These are phyloP conservation scores for Lagenidium giganteum DNA, from an alignment of 352 stramenopile species.

Conservation along the genomic window DNA sequence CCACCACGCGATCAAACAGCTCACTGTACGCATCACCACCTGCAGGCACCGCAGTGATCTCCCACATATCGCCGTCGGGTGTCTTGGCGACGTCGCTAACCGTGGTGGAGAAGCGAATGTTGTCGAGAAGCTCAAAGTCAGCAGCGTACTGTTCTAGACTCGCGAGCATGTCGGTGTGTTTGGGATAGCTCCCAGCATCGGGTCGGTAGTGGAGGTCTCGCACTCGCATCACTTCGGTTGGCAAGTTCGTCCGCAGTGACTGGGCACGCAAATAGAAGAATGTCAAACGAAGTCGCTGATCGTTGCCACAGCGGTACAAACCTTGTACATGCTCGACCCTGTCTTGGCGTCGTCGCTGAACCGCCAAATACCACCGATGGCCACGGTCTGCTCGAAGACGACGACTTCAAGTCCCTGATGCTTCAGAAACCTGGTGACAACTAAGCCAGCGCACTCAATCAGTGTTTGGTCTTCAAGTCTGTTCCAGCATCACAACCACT, in stretches of 20 bases:
- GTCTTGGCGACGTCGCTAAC: too few relatives aligned
- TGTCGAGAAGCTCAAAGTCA: constrained; percentile 41
- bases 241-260: constrained; percentile 79
- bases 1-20: constrained; percentile 59
- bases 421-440: too few relatives aligned
- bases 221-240: constrained; percentile 76
- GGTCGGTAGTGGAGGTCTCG: constrained; percentile 57
- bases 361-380: constrained; percentile 77
- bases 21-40: constrained; percentile 49
- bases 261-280: constrained; percentile 16
- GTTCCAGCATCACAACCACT: too few relatives aligned
- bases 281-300: too few relatives aligned
- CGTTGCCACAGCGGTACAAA: constrained; percentile 11
- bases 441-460: too few relatives aligned
- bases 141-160: constrained; percentile 67
- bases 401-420: too few relatives aligned
- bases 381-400: constrained; percentile 60
- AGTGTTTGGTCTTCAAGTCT: too few relatives aligned
- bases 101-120: too few relatives aligned
- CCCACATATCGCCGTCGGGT: constrained; percentile 18
- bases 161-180: constrained; percentile 49
- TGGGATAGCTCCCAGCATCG: constrained; percentile 43
- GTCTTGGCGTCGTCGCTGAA: constrained; percentile 43
- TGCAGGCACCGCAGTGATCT: constrained; percentile 25
- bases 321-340: constrained; percentile 70